phyloP scores from a whole-genome alignment of 805 yeast genomes.

The Saccharomycopsis amapae region DNA sequence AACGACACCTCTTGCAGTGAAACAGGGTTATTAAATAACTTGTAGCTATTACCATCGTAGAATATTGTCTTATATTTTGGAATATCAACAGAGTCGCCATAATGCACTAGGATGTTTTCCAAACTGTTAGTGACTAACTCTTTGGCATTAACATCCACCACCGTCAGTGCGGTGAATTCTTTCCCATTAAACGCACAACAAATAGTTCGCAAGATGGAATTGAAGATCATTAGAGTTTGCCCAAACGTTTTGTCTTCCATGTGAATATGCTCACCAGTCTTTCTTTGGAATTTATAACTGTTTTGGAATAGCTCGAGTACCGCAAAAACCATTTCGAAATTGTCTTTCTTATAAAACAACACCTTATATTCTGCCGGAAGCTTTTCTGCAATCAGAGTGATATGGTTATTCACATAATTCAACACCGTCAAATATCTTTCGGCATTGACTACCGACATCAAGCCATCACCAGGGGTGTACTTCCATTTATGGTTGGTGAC shows the following conservation, averaged over 20 bases:
- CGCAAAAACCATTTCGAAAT: neutral
- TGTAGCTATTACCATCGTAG: slow-evolving; percentile 4
- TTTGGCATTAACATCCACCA: neutral
- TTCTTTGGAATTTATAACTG: slow-evolving; percentile 1
- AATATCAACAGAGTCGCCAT: neutral
- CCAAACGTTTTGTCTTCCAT: neutral
- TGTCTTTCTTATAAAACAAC: neutral
- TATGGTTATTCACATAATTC: no score
- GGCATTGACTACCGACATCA: neutral
- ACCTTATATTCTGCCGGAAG: neutral
- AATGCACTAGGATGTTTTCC: neutral
- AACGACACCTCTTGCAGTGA: slow-evolving; percentile 23
- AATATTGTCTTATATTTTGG: neutral
- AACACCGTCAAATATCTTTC: neutral
- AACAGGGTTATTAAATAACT: slow-evolving; percentile 12
- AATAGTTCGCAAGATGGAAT: neutral
- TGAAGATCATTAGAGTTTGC: neutral
- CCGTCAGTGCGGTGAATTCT: slow-evolving; percentile 1
- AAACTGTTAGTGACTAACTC: neutral
- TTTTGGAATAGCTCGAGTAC: slow-evolving; percentile 7
- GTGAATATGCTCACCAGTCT: slow-evolving; percentile 14
- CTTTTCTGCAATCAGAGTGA: no score
- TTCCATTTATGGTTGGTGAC: neutral
- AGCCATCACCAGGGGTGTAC: neutral
- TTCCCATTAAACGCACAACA: slow-evolving; percentile 8